These are phyloP conservation scores for Senecio squalidus DNA, from an alignment of 140 eudicot genomes.

Conservation along the genomic window DNA sequence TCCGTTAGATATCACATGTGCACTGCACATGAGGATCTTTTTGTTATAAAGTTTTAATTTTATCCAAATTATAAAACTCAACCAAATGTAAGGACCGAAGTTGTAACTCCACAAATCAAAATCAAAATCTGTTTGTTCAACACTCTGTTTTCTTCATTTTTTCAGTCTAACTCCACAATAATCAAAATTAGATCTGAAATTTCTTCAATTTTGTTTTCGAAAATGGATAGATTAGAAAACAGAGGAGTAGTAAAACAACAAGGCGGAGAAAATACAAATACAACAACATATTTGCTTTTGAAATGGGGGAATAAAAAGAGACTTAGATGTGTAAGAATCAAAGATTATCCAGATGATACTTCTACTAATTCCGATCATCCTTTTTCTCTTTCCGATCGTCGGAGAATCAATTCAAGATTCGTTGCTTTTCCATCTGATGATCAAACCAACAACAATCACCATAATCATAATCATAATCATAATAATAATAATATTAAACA, in stretches of 20 bases:
- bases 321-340: constrained; percentile 47
- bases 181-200: too few species aligned
- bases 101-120: too few species aligned
- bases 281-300: constrained; percentile 46
- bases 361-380: constrained; percentile 16
- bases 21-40: too few species aligned
- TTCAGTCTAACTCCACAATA: too few species aligned
- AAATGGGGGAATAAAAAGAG: constrained; percentile 59
- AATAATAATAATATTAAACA: constrained; percentile 16
- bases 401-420: constrained; percentile 38
- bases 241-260: constrained; percentile 24
- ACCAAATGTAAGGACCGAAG: too few species aligned
- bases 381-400: constrained; percentile 30
- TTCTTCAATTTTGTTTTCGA: neutral
- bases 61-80: too few species aligned
- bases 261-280: constrained; percentile 23
- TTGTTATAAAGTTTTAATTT: too few species aligned
- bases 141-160: too few species aligned
- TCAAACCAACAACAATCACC: too few species aligned
- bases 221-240: constrained; percentile 39
- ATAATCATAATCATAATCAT: too few species aligned
- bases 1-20: too few species aligned
- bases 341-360: constrained; percentile 18
- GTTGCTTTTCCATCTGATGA: constrained; percentile 25
- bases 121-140: too few species aligned